Base-by-base conservation (phyloP, 352 stramenopile species). In the Phytophthora capsici region DNA sequence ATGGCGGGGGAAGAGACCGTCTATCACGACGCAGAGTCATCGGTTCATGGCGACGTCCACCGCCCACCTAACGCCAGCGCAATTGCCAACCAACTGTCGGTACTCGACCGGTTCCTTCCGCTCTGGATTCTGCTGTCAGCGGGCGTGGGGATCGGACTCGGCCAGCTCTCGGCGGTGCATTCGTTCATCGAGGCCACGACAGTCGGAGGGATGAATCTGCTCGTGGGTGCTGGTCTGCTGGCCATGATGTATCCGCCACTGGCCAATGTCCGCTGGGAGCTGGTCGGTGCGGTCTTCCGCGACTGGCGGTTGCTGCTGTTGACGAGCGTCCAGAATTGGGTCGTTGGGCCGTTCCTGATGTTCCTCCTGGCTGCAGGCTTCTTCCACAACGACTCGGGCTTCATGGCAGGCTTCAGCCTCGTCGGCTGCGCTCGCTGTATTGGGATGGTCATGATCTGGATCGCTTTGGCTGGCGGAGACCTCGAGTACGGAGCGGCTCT, bases 381-480 rank as follows among this genome's bases (percentile, higher is more conserved):
- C 63, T 89, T 87, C 69, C 73, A 74, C 34, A 26, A 71, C 32
- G 63, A 86, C 22, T 20, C 63, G 3, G 75, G 78, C 10, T 92
- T 86, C 69, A 76, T 91, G 44, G 70, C 80, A 0, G 86, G 86
- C 4, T 83, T 90, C 47, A 87, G 77, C 37, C 72, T 93, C 56
- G 77, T 94, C 3, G 86, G 86, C 1, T 90, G 82, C 48, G 69
- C 82, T 41, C 76, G 84, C 8, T 94, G 82, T 59, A 94, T 90
- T 37, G 84, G 78, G 17, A 94, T 94, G 86, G 86, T 93, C 55
- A 86, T 94, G 68, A 86, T 94, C 57, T 94, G 84, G 86, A 89
- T 87, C 62, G 69, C 63, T 25, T 63, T 94, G 12, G 82, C 84
- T 20, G 66, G 68, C 2, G 84, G 84, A 1, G 79, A 94, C 59